Evolutionary conservation across 148 eudicot genomes (phyloP).

Genomic region (Fagopyrum tataricum): DNA sequence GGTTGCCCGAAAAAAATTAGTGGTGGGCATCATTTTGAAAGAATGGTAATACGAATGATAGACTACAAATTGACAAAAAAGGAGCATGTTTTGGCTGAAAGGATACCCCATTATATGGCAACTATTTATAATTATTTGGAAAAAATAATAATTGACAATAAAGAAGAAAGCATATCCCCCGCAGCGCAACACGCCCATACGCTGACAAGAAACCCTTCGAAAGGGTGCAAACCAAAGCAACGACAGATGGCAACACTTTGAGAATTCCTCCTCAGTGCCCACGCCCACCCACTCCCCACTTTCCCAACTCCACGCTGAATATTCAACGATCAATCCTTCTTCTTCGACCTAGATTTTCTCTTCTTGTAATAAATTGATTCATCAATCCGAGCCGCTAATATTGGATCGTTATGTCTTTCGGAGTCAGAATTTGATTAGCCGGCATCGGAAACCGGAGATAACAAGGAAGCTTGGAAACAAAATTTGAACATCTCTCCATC

Average conservation of each 20-base stretch:
- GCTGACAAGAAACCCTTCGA: not conserved
- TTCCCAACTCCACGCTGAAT: not conserved
- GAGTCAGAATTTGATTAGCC: no score
- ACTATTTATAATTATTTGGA: not conserved
- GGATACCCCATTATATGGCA: not conserved
- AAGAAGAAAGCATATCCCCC: not conserved
- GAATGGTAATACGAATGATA: not conserved
- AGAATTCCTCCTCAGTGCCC: not conserved
- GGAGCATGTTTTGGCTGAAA: not conserved
- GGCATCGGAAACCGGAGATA: not conserved
- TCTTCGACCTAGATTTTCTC: not conserved
- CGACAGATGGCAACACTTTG: not conserved
- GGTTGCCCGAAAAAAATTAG: not conserved
- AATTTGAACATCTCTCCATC: not conserved
- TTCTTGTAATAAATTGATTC: no score
- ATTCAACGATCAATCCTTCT: not conserved
- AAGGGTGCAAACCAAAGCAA: slow-evolving; percentile 2
- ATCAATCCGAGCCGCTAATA: no score
- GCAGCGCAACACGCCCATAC: not conserved
- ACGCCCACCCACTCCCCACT: slow-evolving; percentile 6
- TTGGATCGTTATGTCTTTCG: no score
- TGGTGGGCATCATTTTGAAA: not conserved
- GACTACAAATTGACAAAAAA: not conserved
- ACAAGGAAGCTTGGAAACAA: not conserved
- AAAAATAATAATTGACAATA: not conserved